Conservation (phyloP, 495 filamentous ascomycete species). For the Neurospora sp. region DNA sequence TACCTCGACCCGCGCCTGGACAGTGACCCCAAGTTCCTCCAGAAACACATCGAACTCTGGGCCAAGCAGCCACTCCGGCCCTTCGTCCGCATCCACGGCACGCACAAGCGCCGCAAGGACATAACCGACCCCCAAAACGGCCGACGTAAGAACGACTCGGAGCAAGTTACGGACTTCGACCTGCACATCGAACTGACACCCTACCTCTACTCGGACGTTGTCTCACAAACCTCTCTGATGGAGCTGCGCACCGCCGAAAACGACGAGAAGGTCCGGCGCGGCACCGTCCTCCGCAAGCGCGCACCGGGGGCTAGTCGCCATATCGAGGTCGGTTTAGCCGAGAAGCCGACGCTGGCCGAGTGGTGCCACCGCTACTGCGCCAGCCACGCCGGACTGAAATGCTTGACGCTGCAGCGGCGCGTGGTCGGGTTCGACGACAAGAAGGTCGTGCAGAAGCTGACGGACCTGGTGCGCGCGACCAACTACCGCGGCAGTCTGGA, state of each 20-base stretch:
- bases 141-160: conserved; percentile 26
- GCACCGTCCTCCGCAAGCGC: conserved; percentile 29
- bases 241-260: conserved; percentile 29
- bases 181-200: conserved; percentile 40
- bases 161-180: conserved; percentile 40
- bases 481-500: conserved; percentile 49
- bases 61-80: conserved; percentile 35
- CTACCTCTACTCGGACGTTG: conserved; percentile 34
- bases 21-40: conserved; percentile 29
- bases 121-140: conserved; percentile 19
- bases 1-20: conserved; percentile 32
- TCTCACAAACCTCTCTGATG: conserved; percentile 17
- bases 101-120: conserved; percentile 36
- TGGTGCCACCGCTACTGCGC: conserved; percentile 49
- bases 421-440: conserved; percentile 43
- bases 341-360: conserved; percentile 36
- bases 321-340: conserved; percentile 23
- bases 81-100: conserved; percentile 37
- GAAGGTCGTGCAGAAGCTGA: conserved; percentile 32
- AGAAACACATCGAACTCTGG: conserved; percentile 31
- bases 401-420: conserved; percentile 39
- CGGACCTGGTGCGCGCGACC: conserved; percentile 39
- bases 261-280: conserved; percentile 29
- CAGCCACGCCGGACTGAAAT: conserved; percentile 38
- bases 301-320: conserved; percentile 30